A percentile compares a stretch with the other conserved stretches of the same genome.
Evolutionary conservation across 2,329 filamentous ascomycete species (phyloP).

Genomic region (Penicillium paneum): DNA sequence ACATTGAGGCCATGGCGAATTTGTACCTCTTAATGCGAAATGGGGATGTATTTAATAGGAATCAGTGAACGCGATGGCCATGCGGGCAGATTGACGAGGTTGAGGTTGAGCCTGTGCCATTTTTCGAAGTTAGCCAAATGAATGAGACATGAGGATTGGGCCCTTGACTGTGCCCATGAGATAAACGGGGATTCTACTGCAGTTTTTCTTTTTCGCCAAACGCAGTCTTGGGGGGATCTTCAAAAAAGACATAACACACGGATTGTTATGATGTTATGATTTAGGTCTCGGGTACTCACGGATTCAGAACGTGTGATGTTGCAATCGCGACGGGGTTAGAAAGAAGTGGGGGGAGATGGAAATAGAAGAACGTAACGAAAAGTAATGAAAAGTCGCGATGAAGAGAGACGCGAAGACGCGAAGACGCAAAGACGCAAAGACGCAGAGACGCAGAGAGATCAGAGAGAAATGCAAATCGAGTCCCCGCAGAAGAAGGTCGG

Average conservation of each 20-base stretch:
- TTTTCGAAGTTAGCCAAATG: neutral
- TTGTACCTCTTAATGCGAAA: neutral
- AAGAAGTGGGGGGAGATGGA: neutral
- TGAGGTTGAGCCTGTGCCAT: neutral
- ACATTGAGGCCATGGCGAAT: conserved; percentile 40
- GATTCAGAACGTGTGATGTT: neutral
- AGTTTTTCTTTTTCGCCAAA: neutral
- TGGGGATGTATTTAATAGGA: neutral
- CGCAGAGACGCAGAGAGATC: neutral
- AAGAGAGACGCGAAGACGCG: too few species aligned
- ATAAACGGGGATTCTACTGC: neutral
- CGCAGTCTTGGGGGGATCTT: neutral
- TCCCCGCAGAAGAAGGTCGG: conserved; percentile 6
- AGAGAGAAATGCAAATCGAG: neutral
- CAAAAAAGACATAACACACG: neutral
- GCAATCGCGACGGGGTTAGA: neutral
- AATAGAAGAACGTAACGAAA: neutral
- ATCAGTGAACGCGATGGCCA: conserved; percentile 12
- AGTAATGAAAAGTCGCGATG: neutral
- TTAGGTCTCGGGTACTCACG: conserved; percentile 2
- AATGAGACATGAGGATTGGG: neutral
- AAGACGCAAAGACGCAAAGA: neutral
- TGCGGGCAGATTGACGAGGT: conserved; percentile 8
- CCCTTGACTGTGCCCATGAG: neutral
- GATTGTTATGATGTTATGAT: neutral